These are phyloP conservation scores for Hymenoscyphus scutula DNA, from an alignment of 2,329 filamentous ascomycete genomes.

Conservation along the genomic window DNA sequence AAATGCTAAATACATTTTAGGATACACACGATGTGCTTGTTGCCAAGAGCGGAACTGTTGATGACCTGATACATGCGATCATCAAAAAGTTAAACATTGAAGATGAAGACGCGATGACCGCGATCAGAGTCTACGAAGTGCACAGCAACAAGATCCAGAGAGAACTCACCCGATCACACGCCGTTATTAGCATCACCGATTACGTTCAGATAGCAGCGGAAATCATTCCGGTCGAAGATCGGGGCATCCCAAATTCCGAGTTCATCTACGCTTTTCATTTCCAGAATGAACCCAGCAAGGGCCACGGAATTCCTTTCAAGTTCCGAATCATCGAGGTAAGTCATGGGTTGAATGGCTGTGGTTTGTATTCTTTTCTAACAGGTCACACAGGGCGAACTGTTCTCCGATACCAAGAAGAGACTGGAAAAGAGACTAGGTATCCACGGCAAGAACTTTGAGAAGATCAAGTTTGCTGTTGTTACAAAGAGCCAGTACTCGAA, in stretches of 20 bases:
- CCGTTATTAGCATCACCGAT: slow-evolving; percentile 80
- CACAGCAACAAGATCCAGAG: slow-evolving; percentile 83
- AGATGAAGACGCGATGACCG: slow-evolving; percentile 66
- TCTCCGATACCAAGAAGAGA: slow-evolving; percentile 91
- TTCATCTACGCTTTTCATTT: slow-evolving; percentile 86
- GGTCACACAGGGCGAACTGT: slow-evolving; percentile 66
- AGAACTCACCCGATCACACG: slow-evolving; percentile 66
- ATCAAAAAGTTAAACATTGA: slow-evolving; percentile 78
- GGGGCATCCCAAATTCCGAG: slow-evolving; percentile 54
- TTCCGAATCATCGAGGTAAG: slow-evolving; percentile 79
- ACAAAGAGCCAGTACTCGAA: slow-evolving; percentile 69
- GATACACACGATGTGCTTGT: slow-evolving; percentile 82
- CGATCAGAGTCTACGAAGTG: slow-evolving; percentile 78
- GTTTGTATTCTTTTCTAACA: too few species aligned
- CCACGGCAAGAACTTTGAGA: slow-evolving; percentile 97
- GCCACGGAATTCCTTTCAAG: slow-evolving; percentile 87
- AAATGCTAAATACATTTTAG: slow-evolving; percentile 42
- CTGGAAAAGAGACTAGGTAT: slow-evolving; percentile 88
- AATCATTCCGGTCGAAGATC: slow-evolving; percentile 70
- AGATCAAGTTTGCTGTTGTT: slow-evolving; percentile 92
- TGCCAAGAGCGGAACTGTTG: slow-evolving; percentile 77
- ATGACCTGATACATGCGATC: slow-evolving; percentile 73
- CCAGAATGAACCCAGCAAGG: slow-evolving; percentile 80
- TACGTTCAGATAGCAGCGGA: slow-evolving; percentile 82
- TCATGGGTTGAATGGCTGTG: slow-evolving; percentile 15